phyloP scores from a whole-genome alignment of 352 stramenopile species.

The Thalassiosira oceanica region DNA sequence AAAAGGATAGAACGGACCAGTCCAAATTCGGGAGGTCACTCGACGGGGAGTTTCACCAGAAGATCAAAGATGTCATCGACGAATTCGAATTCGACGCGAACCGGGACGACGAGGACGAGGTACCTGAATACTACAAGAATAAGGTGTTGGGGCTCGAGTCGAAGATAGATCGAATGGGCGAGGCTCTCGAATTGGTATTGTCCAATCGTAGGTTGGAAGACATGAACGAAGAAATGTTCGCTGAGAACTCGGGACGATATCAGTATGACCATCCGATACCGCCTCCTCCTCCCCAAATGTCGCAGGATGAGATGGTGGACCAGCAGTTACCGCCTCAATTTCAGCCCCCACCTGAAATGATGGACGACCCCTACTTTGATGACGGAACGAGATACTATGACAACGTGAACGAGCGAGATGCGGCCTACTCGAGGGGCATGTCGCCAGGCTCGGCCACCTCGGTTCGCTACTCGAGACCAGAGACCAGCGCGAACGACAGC shows the following conservation, averaged over 20 bases:
- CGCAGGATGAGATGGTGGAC: too few relatives aligned
- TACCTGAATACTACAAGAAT: not conserved
- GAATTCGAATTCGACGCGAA: not conserved
- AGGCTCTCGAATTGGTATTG: constrained; percentile 1
- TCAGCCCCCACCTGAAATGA: too few relatives aligned
- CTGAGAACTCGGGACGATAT: too few relatives aligned
- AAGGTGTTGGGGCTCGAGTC: constrained; percentile 4
- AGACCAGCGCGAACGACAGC: constrained; percentile 12
- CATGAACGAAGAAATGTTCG: not conserved
- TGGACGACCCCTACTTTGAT: constrained; percentile 1
- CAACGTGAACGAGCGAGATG: too few relatives aligned
- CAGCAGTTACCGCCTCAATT: too few relatives aligned
- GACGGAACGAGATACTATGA: constrained; percentile 18
- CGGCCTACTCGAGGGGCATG: too few relatives aligned
- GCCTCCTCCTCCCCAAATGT: too few relatives aligned
- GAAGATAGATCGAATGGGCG: constrained; percentile 14
- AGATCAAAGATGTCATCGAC: constrained; percentile 13
- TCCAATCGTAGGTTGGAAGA: not conserved
- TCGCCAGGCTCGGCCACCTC: too few relatives aligned
- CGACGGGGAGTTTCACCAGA: constrained; percentile 7
- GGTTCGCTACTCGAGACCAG: too few relatives aligned
- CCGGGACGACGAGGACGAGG: not conserved
- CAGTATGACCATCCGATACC: too few relatives aligned
- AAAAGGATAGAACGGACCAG: not conserved
- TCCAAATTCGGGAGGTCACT: constrained; percentile 13